Conservation (phyloP, 257 asterid species). For the Petunia secreta region DNA sequence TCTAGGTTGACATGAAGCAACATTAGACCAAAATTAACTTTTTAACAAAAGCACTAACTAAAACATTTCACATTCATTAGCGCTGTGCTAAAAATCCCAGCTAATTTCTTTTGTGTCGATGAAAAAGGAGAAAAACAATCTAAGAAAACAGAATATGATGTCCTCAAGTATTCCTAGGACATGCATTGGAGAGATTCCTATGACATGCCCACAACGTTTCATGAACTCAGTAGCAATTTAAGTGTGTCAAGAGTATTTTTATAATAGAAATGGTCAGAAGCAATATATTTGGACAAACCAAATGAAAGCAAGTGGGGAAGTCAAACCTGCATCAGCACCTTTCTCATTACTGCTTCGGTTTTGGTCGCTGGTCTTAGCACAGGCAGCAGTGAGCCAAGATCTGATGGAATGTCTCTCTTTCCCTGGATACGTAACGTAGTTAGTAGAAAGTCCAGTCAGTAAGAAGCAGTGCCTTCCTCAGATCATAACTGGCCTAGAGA, state of each 20-base stretch:
- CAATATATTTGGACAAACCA: conserved; percentile 9
- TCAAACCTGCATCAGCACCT: conserved; percentile 44
- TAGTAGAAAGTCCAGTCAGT: conserved; percentile 16
- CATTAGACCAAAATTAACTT: background rate
- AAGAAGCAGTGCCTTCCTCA: background rate
- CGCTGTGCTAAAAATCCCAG: background rate
- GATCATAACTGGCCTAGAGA: background rate
- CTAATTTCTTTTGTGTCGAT: background rate
- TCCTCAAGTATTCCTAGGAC: background rate
- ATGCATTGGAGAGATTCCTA: background rate
- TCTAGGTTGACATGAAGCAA: conserved; percentile 13
- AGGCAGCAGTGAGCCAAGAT: conserved; percentile 71
- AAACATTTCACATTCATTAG: conserved; percentile 1
- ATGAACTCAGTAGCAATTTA: background rate
- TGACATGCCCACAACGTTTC: background rate
- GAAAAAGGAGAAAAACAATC: conserved; percentile 18
- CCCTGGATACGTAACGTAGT: conserved; percentile 46
- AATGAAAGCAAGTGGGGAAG: background rate
- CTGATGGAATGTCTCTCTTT: conserved; percentile 66
- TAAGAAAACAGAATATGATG: conserved; percentile 5
- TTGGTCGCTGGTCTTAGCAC: conserved; percentile 45
- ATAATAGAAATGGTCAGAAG: background rate
- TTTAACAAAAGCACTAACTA: background rate
- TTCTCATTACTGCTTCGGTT: conserved; percentile 35
- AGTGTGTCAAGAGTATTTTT: background rate